Evolutionary conservation across 192 early-diverging fungal species (phyloP), one percentile per base, ranked within the genome.

Genomic region (Nowakowskiella sp.): DNA sequence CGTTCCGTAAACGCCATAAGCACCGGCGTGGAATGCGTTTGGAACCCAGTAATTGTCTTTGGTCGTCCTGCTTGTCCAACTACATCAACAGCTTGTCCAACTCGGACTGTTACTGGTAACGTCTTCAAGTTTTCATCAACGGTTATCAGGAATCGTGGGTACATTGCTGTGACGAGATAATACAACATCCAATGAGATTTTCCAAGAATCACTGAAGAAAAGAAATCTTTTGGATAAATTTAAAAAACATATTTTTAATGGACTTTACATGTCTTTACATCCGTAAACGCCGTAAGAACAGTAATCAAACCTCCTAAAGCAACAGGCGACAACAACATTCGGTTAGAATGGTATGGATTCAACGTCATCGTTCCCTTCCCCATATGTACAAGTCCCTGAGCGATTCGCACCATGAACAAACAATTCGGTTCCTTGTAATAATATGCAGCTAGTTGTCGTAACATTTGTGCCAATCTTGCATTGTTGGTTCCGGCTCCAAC

Each of bases 401-500:
- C 77, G 52, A 92, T 81, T 27, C 90, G 75, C 10, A 92, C 90
- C 49, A 89, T 71, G 55, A 92, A 92, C 52, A 92, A 72, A 58
- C 78, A 78, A 55, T 84, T 83, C 24, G 92, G 74, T 54, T 97
- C 93, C 69, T 95, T 95, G 70, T 92, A 82, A 70, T 99, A 96
- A 77, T 90, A 99, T 16, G 87, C 82, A 6, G 94, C 94, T 24
- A 99, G 73, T 65, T 96, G 93, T 48, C 96, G 78, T 53, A 99
- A 70, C 81, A 97, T 91, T 73, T 99, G 96, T 34, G 91, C 94
- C 31, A 99, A 72, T 27, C 96, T 84, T 8, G 96, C 96, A 66
- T 99, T 97, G 80, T 99, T 99, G 13, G 96, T 97, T 43, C 96
- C 96, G 3, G 94, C 94, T 21, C 96, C 96, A 16, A 99, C 88